These are phyloP conservation scores for Monosporascus sp. DNA, from an alignment of 2,329 filamentous ascomycete species.

Conservation along the genomic window DNA sequence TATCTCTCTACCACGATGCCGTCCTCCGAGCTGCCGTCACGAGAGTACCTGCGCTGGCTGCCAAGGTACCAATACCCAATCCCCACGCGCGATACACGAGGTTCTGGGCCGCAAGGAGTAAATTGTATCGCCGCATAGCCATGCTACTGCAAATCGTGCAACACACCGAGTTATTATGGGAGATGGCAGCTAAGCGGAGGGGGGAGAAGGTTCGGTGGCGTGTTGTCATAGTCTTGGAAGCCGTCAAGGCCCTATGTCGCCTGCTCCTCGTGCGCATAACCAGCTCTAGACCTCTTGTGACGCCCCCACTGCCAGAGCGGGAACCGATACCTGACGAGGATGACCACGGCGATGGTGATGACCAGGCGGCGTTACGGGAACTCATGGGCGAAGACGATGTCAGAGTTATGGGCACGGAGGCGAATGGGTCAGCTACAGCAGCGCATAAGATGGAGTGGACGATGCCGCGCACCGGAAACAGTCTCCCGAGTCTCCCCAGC, in stretches of 20 bases:
- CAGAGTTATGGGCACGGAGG: constrained; percentile 22
- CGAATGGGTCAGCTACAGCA: constrained; percentile 43
- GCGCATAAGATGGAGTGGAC: constrained; percentile 64
- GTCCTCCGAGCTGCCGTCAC: constrained; percentile 67
- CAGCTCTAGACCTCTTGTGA: constrained; percentile 75
- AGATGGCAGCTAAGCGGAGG: constrained; percentile 88
- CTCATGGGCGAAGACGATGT: constrained; percentile 32
- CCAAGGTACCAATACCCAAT: constrained; percentile 47
- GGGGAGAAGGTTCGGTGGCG: constrained; percentile 82
- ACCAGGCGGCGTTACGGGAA: constrained; percentile 37
- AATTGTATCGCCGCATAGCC: constrained; percentile 75
- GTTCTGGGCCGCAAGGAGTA: constrained; percentile 59
- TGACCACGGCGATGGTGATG: constrained; percentile 32
- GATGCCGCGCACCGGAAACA: constrained; percentile 92
- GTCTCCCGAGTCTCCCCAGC: constrained; percentile 76
- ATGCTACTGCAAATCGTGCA: constrained; percentile 83
- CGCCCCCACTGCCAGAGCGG: constrained; percentile 78
- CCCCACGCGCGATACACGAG: constrained; percentile 63
- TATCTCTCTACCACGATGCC: constrained; percentile 89
- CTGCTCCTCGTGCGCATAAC: constrained; percentile 78
- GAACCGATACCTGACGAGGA: constrained; percentile 64
- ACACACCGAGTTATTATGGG: constrained; percentile 93
- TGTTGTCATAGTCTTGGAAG: constrained; percentile 78
- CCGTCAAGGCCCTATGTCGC: constrained; percentile 79
- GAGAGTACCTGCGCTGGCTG: constrained; percentile 52